Evolutionary conservation across 192 early-diverging fungal species (phyloP), one percentile per base, ranked within the genome.

Genomic region (Rhizophagus clarus): DNA sequence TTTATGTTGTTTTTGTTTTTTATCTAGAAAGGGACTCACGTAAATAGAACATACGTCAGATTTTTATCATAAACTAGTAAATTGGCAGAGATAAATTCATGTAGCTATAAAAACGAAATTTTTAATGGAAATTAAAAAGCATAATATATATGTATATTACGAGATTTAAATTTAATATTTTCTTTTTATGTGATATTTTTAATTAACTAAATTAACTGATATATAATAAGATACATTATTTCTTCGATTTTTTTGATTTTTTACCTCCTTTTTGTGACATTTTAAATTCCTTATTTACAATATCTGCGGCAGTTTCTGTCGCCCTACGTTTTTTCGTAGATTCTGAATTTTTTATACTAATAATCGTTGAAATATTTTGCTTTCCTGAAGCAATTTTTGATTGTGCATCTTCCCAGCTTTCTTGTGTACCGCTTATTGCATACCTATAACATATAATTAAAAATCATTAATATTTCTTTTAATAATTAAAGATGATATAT

Each of bases 401-500:
- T 84, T 94, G 87, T 12, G 93, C 94, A 61, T 84, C 84, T 20
- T 89, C 77, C 92, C 94, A 96, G 47, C 94, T 95, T 77, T 92
- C 87, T n/a, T 92, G 85, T 40, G 84, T 82, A 31, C 86, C 93
- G 47, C 83, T 87, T 75, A 96, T 95, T 14, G 93, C 94, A 76
- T 90, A 93, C 76, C 90, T 91, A 47, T 47, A 11, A 71, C 6
- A 40, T 40, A 71, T 24, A 71, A 26, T 26, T 28, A 69, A 26
- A 68, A 4, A 56, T 62, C 5, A 78, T 66, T 34, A 47, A 80
- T 12, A 73, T 80, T 14, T 81, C 70, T 12, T 42, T 77, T 77
- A 24, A 74, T 61, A 66, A 79, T 83, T 56, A 83, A 69, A 69
- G n/a, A n/a, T n/a, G n/a, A n/a, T n/a, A n/a, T n/a, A n/a, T n/a